Base-by-base conservation (phyloP, 2,329 filamentous ascomycete genomes). In the Fusarium setosum region DNA sequence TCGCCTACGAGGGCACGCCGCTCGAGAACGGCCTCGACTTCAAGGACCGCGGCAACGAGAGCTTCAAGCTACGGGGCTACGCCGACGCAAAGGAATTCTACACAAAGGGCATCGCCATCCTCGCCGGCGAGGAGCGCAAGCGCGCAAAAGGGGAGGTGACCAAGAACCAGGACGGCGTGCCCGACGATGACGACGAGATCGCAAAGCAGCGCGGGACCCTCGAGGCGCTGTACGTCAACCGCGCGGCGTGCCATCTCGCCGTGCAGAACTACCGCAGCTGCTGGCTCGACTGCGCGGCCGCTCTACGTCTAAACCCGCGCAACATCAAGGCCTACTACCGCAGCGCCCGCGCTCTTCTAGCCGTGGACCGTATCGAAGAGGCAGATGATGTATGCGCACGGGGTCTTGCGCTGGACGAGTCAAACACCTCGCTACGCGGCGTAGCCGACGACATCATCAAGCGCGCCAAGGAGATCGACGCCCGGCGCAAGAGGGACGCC, bases 241-340 rank as follows among this genome's bases (percentile, higher is more conserved):
- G 96, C 61, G 94, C 95, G 1, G 88, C 96, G 24, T 97, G 93
- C 79, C 92, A 98, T 76, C 84, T 99, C 62, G 91, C 94, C 77
- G 84, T 97, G 67, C 87, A 88, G 75, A 99, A 99, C 81, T 96
- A 94, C 80, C 90, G 95, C 65, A 90, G 89, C 64, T 94, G 92
- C 79, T 96, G 91, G 73, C 85, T 91, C 45, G 96, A 98, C 82
- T 96, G 94, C 77, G 92, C 90, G 3, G 84, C 88, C 8, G 91
- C 92, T 2, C 84, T 99, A 61, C 87, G 89, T 35, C 82, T 97
- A 59, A 96, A 97, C 78, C 86, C 90, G 4, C 77, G 76, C 49
- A 97, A 97, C 76, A 77, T 96, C 73, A 99, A 99, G 81, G 95
- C 96, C 1, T 93, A 90, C 80, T 99, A 96, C 79, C 91, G 96